Base-by-base conservation (phyloP, 1,284 basidiomycete species). In the Hymenochaete sp. region DNA sequence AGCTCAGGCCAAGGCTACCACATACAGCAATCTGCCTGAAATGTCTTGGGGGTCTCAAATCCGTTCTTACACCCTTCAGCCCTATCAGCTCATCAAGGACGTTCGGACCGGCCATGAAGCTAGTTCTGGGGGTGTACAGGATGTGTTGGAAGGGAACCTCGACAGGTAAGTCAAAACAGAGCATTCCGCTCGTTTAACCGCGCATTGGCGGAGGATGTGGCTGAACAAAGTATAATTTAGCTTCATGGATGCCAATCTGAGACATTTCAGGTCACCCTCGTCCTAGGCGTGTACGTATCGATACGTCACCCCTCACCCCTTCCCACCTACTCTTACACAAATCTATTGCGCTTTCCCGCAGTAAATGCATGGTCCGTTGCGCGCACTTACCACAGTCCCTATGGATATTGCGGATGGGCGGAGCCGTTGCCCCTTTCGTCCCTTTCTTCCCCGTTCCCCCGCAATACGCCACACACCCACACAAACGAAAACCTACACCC, bases 1-100 rank as follows among this genome's bases (percentile, higher is more conserved):
- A 22, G 45, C 48, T 6, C 48, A 38, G 36, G 38, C 32, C 11
- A 50, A 47, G 39, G 24, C 38, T 13, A 26, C 39, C 14, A 32
- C 48, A 7, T 38, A 50, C 25, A 50, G 18, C 38, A 42, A 50
- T n/a, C 48, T 50, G 14, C 48, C 48, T 10, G 48, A 50, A 27
- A 50, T 45, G 8, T 41, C 48, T 3, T 50, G 48, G 48, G 48
- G 48, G 31, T 50, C 48, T 5, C 48, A 50, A 47, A 50, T 50
- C 16, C 48, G 48, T 14, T 50, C 48, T 4, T 50, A 50, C 38
- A 45, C 44, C 2, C 39, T 50, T 13, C 37, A 47, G 29, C 48
- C 48, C 33, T 50, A 50, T 25, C 48, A 50, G 26, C 43, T 50
- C n/a, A 45, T 50, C 38, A 50, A 50, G 28, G 48, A 50, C 38